Base-by-base conservation (phyloP, 352 stramenopile genomes). In the Peronospora belbahrii region DNA sequence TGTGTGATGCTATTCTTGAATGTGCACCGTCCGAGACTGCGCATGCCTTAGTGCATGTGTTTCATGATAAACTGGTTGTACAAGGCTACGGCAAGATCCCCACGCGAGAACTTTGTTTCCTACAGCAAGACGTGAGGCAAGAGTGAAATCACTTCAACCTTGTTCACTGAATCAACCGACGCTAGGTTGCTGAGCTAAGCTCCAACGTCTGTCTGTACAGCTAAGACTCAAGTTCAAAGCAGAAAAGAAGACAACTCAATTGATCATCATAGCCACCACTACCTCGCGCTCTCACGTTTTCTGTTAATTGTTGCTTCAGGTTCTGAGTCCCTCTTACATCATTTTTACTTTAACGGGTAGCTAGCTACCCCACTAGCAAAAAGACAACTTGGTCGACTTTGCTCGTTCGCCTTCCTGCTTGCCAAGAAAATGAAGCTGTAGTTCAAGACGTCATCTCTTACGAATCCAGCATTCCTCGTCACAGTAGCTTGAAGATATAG, bases 1-100 rank as follows among this genome's bases (percentile, higher is more conserved):
- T 83, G 28, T 71, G 66, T 22, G 70, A 83, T 40, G 81, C 75
- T 18, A 67, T 87, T 9, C 62, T 93, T 2, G 78, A 93, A 62
- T 86, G 74, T 45, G 43, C 59, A 43, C 64, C 68, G 14, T 38
- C 55, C 9, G 75, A 85, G 35, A 83, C 60, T 17, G 70, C 79
- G 15, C 71, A 88, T 52, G 73, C 75, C 3, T 36, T 79, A 20
- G 73, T 87, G 25, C 65, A 81, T 48, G 58, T 92, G 19, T 69
- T 72, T 41, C 36, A 52, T 0, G 62, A 86, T 42, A 70, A 63
- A 30, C 9, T 87, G 33, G 56, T 81, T 3, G 50, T 87, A 8
- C 53, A 74, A 8, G 79, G 74, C 15, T 71, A 67, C 23, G 78
- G 75, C 30, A 86, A 83, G 49, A 62, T 87, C 20, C 70, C 69